Evolutionary conservation across 345 rosid genomes (phyloP).

Genomic region (Brassica napus): DNA sequence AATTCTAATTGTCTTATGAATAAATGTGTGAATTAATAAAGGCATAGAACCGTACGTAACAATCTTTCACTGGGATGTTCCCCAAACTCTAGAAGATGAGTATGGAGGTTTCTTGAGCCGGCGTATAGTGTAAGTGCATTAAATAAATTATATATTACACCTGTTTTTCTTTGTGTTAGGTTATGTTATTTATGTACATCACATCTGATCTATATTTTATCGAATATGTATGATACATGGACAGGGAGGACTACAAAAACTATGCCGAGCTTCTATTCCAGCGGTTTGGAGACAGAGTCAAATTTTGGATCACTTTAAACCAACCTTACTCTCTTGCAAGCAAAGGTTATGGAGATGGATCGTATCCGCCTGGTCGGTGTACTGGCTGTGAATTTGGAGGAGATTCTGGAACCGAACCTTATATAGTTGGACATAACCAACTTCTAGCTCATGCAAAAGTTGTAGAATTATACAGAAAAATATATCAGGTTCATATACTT

Average conservation of each 20-base stretch:
- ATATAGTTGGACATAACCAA: conserved; percentile 33
- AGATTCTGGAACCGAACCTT: too few relatives aligned
- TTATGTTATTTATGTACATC: not conserved
- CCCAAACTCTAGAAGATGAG: conserved; percentile 36
- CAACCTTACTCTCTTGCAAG: too few relatives aligned
- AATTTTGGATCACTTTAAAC: not conserved
- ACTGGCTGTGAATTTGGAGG: too few relatives aligned
- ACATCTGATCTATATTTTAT: not conserved
- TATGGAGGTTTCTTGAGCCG: conserved; percentile 34
- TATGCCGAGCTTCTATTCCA: conserved; percentile 41
- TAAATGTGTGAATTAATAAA: not conserved
- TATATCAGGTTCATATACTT: conserved; percentile 27
- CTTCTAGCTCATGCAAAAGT: conserved; percentile 48
- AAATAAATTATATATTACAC: not conserved
- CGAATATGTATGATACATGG: not conserved
- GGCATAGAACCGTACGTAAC: conserved; percentile 40
- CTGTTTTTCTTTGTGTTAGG: not conserved
- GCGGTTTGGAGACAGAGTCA: conserved; percentile 46
- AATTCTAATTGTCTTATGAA: too few relatives aligned
- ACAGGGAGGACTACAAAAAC: not conserved
- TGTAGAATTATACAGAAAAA: conserved; percentile 30
- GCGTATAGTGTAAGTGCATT: conserved; percentile 32
- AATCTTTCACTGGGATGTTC: conserved; percentile 41
- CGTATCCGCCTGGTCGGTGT: too few relatives aligned
- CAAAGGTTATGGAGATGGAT: too few relatives aligned